phyloP scores from a whole-genome alignment of 2,329 filamentous ascomycete species.

The Verticillium nubilum region DNA sequence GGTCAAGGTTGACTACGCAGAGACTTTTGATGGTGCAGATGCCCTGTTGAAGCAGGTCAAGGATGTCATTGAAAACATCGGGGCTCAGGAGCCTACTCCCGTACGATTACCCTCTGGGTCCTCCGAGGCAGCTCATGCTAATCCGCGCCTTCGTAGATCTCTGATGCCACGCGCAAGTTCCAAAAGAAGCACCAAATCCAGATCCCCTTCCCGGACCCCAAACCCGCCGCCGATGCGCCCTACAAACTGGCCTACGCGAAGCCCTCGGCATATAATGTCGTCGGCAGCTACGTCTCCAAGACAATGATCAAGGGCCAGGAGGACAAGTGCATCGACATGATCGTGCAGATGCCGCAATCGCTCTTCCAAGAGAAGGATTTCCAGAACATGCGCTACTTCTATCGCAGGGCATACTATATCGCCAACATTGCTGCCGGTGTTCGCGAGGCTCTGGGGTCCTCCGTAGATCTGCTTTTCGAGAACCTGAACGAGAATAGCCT shows the following conservation, averaged over 20 bases:
- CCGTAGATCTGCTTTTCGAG: slow-evolving; percentile 57
- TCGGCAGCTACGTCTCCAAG: slow-evolving; percentile 78
- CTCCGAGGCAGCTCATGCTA: background rate
- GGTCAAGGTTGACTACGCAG: slow-evolving; percentile 45
- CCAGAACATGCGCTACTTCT: slow-evolving; percentile 86
- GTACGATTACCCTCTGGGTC: slow-evolving; percentile 29
- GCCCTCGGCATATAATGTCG: slow-evolving; percentile 76
- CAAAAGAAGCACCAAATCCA: slow-evolving; percentile 61
- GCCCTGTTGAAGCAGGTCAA: slow-evolving; percentile 46
- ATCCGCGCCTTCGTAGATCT: slow-evolving; percentile 42
- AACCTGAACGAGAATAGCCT: slow-evolving; percentile 69
- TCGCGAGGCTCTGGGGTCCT: slow-evolving; percentile 46
- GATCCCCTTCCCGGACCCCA: slow-evolving; percentile 83
- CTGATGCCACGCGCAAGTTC: slow-evolving; percentile 61
- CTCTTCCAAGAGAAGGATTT: slow-evolving; percentile 95
- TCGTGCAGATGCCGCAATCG: slow-evolving; percentile 74
- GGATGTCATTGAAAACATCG: slow-evolving; percentile 43
- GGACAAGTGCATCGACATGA: slow-evolving; percentile 67
- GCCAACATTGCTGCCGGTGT: slow-evolving; percentile 73
- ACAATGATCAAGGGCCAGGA: slow-evolving; percentile 63
- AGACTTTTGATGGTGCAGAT: slow-evolving; percentile 42
- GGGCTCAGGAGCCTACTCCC: slow-evolving; percentile 41
- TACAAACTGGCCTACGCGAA: slow-evolving; percentile 77
- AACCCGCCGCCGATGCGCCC: slow-evolving; percentile 66
- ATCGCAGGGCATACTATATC: slow-evolving; percentile 88